A percentile compares a stretch with the other conserved stretches of the same genome.
Evolutionary conservation across 176 grass and related monocot species (phyloP).

Genomic region (Bothriochloa decipiens): DNA sequence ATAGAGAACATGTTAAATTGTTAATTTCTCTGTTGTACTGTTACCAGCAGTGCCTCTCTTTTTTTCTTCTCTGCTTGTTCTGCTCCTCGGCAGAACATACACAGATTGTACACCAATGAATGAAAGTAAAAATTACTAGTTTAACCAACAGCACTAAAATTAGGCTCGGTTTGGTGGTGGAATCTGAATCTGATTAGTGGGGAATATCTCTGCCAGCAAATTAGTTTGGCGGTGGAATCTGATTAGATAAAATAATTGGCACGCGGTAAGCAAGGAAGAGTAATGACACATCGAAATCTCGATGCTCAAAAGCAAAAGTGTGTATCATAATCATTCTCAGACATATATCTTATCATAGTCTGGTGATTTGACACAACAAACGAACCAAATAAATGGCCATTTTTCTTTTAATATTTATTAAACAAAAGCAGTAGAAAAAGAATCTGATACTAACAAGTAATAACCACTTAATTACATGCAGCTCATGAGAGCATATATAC

Average conservation of each 20-base stretch:
- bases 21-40: too few relatives aligned
- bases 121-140: background rate
- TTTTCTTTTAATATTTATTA: too few relatives aligned
- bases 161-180: background rate
- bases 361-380: background rate
- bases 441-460: background rate
- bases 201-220: background rate
- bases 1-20: background rate
- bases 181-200: background rate
- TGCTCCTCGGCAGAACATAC: background rate
- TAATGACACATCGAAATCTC: background rate
- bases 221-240: conserved; percentile 25
- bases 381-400: background rate
- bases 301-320: background rate
- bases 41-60: background rate
- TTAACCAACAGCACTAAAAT: background rate
- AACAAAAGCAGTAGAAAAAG: background rate
- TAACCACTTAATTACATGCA: background rate
- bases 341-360: background rate
- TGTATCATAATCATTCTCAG: background rate
- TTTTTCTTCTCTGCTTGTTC: background rate
- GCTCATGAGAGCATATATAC: background rate
- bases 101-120: background rate
- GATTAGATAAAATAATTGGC: conserved; percentile 1
- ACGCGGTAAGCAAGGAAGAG: background rate